Percentiles rank a stretch among this genome's conserved stretches.
These are phyloP conservation scores for Acanthamoeba royreba DNA, from an alignment of 208 protist genomes.

Conservation along the genomic window DNA sequence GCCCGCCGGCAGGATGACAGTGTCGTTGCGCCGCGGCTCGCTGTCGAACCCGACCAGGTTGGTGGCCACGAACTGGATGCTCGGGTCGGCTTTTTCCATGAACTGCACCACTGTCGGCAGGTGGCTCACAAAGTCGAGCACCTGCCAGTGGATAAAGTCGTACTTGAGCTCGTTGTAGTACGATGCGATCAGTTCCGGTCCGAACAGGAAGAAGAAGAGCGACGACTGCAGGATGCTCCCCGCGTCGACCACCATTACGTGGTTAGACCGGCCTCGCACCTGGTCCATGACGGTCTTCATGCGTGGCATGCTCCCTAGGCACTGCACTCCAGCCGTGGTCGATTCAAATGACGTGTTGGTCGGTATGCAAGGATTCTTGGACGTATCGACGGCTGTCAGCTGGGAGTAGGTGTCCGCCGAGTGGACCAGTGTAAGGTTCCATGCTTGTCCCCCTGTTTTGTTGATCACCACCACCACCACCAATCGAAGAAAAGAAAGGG, in stretches of 20 bases:
- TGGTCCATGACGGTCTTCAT: neutral
- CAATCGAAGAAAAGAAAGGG: neutral
- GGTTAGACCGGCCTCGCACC: neutral
- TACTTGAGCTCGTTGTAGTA: neutral
- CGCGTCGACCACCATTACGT: neutral
- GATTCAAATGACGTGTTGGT: neutral
- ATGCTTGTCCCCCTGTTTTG: neutral
- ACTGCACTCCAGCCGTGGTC: no score
- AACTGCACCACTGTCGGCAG: neutral
- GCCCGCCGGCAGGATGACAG: neutral
- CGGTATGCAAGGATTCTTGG: neutral
- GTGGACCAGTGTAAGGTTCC: conserved; percentile 8
- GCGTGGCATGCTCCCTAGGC: neutral
- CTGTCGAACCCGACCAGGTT: neutral
- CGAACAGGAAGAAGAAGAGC: conserved; percentile 25
- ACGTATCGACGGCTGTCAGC: neutral
- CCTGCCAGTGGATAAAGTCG: neutral
- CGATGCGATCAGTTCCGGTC: neutral
- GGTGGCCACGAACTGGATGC: neutral
- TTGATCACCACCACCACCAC: neutral
- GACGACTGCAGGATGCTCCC: neutral
- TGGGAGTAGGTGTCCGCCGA: neutral
- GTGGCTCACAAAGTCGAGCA: neutral
- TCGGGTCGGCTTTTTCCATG: neutral
- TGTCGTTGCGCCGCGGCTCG: neutral